Evolutionary conservation across 176 grass and related monocot genomes (phyloP), one percentile per base, ranked within the genome.

Genomic region (Secale cereale): DNA sequence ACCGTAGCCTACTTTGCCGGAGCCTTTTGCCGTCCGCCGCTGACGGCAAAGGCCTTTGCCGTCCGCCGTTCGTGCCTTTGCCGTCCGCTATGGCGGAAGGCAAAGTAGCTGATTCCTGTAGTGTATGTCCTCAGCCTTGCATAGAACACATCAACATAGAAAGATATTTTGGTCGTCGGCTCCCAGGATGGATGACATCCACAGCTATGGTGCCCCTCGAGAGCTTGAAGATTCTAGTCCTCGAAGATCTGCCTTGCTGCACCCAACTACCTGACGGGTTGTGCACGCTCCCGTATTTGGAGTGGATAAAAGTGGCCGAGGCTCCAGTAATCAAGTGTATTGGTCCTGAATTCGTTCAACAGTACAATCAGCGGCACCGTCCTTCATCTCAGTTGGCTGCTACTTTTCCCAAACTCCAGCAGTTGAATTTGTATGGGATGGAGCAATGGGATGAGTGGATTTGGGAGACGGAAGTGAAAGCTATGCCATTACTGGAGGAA

Each of bases 271-370:
- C 70, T 2, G 70, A 74, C 29, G 70, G 70, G 0, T 8, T 74
- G 1, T 27, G 39, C 17, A 0, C 0, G 3, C 70, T 73, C 23
- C 70, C 69, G 1, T 43, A 10, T 72, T 8, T 72, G 2, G n/a
- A 25, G 12, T 27, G 7, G 3, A 0, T 45, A 1, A 0, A 0
- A 13, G 1, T 37, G 3, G 0, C 0, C 0, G 0, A 1, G 0
- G 69, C 69, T 26, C 70, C 39, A 8, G 39, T 14, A 16, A 73
- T 73, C 12, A 73, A 73, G 37, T 7, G 13, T 41, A 6, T 45
- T 0, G 70, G 70, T 1, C 12, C 5, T 16, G 13, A 73, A 16
- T 73, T 73, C 1, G 0, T 72, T 0, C 37, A 26, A 3, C 22
- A 22, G 5, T 14, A 25, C 2, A 23, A 23, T 41, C 36, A 41